A percentile compares a stretch with the other conserved stretches of the same genome.
Evolutionary conservation across 352 stramenopile genomes (phyloP).

Genomic region (Phytophthora gonapodyides): DNA sequence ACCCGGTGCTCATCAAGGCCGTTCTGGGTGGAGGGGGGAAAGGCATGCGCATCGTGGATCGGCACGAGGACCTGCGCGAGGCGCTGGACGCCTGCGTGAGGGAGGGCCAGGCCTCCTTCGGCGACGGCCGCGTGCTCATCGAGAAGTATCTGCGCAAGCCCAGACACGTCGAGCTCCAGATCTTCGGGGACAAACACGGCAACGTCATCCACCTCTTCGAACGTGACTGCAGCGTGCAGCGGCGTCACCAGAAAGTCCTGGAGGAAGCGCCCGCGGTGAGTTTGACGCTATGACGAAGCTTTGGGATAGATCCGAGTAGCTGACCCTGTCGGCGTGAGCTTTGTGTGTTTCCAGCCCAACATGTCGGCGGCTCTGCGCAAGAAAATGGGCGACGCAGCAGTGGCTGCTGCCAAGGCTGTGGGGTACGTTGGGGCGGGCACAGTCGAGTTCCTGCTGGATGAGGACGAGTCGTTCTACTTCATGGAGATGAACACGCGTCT

Average conservation of each 20-base stretch:
- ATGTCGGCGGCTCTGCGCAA: slow-evolving; percentile 82
- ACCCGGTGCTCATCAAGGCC: slow-evolving; percentile 94
- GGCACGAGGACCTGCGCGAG: slow-evolving; percentile 81
- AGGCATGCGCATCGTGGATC: slow-evolving; percentile 91
- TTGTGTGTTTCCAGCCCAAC: slow-evolving; percentile 46
- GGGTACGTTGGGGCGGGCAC: slow-evolving; percentile 93
- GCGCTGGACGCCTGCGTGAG: slow-evolving; percentile 85
- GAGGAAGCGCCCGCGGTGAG: slow-evolving; percentile 92
- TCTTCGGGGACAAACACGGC: slow-evolving; percentile 92
- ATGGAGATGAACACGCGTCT: slow-evolving; percentile 97
- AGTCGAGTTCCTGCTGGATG: slow-evolving; percentile 94
- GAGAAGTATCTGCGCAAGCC: slow-evolving; percentile 92
- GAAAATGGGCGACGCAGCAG: slow-evolving; percentile 90
- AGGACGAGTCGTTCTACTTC: slow-evolving; percentile 94
- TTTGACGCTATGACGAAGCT: slow-evolving; percentile 10
- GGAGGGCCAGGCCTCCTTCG: slow-evolving; percentile 90
- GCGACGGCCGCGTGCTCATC: slow-evolving; percentile 89
- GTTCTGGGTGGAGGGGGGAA: slow-evolving; percentile 91
- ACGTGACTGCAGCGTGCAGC: slow-evolving; percentile 91
- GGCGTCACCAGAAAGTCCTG: slow-evolving; percentile 94
- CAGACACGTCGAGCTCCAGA: slow-evolving; percentile 93
- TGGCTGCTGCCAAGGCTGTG: slow-evolving; percentile 89
- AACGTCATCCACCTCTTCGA: slow-evolving; percentile 92
- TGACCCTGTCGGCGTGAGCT: not conserved
- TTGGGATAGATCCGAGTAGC: too few relatives aligned